A percentile compares a stretch with the other conserved stretches of the same genome.
These are phyloP conservation scores for Elongisporangium undulatum DNA, from an alignment of 352 stramenopile species.

Conservation along the genomic window DNA sequence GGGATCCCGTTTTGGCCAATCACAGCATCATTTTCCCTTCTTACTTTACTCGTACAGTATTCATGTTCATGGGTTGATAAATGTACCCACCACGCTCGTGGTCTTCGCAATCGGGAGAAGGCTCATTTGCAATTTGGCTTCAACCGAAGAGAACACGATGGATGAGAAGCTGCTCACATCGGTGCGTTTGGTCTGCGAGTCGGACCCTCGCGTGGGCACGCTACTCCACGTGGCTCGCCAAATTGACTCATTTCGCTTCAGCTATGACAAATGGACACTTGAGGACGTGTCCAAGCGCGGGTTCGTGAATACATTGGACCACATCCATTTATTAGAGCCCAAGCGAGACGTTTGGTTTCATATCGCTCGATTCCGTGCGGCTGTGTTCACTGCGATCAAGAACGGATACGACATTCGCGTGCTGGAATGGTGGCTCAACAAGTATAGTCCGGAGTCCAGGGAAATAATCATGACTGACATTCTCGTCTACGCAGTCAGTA, in stretches of 20 bases:
- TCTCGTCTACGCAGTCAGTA: background rate
- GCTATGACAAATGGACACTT: background rate
- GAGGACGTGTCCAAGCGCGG: background rate
- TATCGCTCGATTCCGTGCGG: background rate
- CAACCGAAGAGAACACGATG: background rate
- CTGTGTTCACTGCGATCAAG: background rate
- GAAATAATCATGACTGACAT: background rate
- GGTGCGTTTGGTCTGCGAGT: background rate
- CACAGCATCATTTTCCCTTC: too few relatives aligned
- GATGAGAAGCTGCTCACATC: background rate
- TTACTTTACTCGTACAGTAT: too few relatives aligned
- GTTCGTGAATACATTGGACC: background rate
- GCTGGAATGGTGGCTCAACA: background rate
- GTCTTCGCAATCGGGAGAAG: too few relatives aligned
- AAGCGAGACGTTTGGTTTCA: background rate
- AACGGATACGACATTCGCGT: background rate
- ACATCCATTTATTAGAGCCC: background rate
- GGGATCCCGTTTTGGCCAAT: too few relatives aligned
- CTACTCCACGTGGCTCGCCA: background rate
- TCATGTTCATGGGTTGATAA: too few relatives aligned
- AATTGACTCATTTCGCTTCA: background rate
- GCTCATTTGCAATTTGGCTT: background rate
- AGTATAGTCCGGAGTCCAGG: background rate
- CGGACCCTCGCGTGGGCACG: background rate
- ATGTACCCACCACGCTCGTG: too few relatives aligned